Percentiles rank a stretch among this genome's conserved stretches.
These are phyloP conservation scores for Scheffersomyces amazonensis DNA, from an alignment of 805 yeast species.

Conservation along the genomic window DNA sequence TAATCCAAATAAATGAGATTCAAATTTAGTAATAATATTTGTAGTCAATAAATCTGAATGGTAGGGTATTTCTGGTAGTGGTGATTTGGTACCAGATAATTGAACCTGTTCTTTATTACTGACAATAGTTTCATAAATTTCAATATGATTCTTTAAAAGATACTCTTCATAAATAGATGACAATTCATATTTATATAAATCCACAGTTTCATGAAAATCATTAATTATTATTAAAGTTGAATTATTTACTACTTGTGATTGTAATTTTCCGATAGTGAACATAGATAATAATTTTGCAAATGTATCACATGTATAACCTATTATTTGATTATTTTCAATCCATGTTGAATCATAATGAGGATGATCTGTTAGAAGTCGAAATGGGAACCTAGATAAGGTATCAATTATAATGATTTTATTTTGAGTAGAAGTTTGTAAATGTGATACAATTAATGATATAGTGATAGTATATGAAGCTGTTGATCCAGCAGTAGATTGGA, in stretches of 20 bases:
- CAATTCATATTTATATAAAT: constrained; percentile 31
- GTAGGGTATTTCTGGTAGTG: constrained; percentile 26
- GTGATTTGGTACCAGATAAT: constrained; percentile 18
- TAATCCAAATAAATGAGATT: constrained; percentile 26
- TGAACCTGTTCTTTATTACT: constrained; percentile 15
- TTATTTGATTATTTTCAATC: constrained; percentile 9
- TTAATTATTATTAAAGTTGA: constrained; percentile 22
- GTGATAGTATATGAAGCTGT: constrained; percentile 16
- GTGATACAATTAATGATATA: constrained; percentile 24
- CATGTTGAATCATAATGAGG: constrained; percentile 18
- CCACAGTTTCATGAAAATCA: constrained; percentile 34
- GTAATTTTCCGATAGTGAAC: constrained; percentile 10
- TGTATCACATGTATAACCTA: constrained; percentile 18
- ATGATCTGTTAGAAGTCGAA: constrained; percentile 17
- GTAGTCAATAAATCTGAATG: constrained; percentile 24
- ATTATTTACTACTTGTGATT: neutral
- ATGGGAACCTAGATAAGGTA: constrained; percentile 28
- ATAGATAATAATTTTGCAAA: constrained; percentile 23
- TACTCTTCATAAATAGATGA: constrained; percentile 31
- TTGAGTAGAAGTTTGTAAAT: constrained; percentile 14
- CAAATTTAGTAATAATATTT: constrained; percentile 28
- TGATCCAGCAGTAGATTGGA: constrained; percentile 36
- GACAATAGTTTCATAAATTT: constrained; percentile 18
- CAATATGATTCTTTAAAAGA: constrained; percentile 29
- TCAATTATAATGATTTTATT: constrained; percentile 28